A percentile compares a stretch with the other conserved stretches of the same genome.
Evolutionary conservation across 148 eudicot species (phyloP).

Genomic region (Amaranthus cruentus): DNA sequence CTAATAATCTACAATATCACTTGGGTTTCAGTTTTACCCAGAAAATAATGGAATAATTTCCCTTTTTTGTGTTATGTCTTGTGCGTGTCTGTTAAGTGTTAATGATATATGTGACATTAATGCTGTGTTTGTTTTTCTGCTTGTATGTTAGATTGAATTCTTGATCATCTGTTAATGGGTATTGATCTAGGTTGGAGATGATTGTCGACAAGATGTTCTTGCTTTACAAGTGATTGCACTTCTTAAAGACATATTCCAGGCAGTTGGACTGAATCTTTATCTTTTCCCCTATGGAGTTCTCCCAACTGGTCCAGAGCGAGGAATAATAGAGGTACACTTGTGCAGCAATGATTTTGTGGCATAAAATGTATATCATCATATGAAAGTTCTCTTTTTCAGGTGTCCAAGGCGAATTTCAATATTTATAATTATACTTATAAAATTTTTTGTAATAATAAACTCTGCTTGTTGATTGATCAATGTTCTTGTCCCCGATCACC

Average conservation of each 20-base stretch:
- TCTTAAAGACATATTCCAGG: conserved; percentile 79
- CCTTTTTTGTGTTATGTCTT: too few species aligned
- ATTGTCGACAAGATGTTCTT: conserved; percentile 96
- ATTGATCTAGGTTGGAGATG: conserved; percentile 88
- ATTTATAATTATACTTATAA: background rate
- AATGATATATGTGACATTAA: conserved; percentile 5
- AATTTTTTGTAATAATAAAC: background rate
- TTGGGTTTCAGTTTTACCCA: too few species aligned
- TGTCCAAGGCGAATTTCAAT: background rate
- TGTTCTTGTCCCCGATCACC: too few species aligned
- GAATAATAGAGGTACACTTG: conserved; percentile 78
- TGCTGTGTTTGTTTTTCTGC: background rate
- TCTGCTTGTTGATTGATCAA: background rate
- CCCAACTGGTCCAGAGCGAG: conserved; percentile 92
- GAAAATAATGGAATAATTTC: too few species aligned
- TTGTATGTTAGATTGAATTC: background rate
- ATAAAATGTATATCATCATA: background rate
- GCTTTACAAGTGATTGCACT: conserved; percentile 97
- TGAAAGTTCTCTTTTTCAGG: too few species aligned
- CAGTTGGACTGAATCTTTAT: conserved; percentile 81
- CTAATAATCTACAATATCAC: too few species aligned
- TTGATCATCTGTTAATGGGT: conserved; percentile 6
- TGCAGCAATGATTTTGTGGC: background rate
- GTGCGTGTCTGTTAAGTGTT: too few species aligned
- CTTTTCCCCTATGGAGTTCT: conserved; percentile 97